phyloP scores from a whole-genome alignment of 2,329 filamentous ascomycete species.

The Sphaerulina vaccinii region DNA sequence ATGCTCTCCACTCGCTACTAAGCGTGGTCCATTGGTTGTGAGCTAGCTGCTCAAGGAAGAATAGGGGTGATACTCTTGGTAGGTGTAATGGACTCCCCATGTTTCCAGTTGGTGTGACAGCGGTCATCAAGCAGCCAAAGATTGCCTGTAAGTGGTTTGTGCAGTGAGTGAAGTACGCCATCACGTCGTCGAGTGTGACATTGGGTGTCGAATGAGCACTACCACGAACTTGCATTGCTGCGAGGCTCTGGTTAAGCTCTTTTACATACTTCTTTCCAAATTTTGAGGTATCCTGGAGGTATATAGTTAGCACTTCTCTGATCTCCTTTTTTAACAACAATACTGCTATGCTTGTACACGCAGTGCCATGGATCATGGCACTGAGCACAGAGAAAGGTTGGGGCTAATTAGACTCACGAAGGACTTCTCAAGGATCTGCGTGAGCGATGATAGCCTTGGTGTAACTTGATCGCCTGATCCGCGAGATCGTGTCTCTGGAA shows the following conservation, averaged over 20 bases:
- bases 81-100: background rate
- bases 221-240: background rate
- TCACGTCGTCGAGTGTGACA: background rate
- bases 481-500: background rate
- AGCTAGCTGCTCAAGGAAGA: constrained; percentile 10
- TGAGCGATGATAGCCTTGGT: background rate
- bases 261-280: constrained; percentile 11
- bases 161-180: constrained; percentile 1
- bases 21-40: constrained; percentile 9
- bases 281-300: background rate
- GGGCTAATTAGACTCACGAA: no score
- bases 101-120: background rate
- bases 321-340: background rate
- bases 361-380: no score
- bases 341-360: no score
- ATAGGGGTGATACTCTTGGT: constrained; percentile 2
- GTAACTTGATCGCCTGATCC: background rate
- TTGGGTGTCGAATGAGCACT: background rate
- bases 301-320: background rate
- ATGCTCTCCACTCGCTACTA: constrained; percentile 3
- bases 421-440: background rate
- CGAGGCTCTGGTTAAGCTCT: constrained; percentile 12
- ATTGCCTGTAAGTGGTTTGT: background rate
- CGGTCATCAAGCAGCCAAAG: background rate
- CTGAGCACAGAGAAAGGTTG: no score